Percentiles rank a stretch among this genome's conserved stretches.
Conservation (phyloP, 2,329 filamentous ascomycete genomes). For the Aspergillus candidus region DNA sequence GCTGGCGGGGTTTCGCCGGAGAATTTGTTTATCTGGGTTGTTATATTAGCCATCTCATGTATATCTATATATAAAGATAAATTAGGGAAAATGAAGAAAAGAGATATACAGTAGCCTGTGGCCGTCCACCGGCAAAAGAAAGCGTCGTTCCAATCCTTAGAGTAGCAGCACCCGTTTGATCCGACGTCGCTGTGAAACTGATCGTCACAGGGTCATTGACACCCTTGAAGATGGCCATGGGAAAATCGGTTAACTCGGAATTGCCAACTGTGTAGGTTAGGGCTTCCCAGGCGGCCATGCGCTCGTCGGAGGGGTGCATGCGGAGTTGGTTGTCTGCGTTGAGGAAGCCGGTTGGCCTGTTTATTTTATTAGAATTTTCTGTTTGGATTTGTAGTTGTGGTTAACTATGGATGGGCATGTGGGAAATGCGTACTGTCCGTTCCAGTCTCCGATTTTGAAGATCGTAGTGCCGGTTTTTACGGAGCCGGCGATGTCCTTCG, state of each 20-base stretch:
- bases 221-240: constrained; percentile 60
- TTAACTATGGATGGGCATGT: neutral
- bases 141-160: constrained; percentile 61
- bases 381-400: neutral
- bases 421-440: constrained; percentile 45
- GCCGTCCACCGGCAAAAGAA: constrained; percentile 55
- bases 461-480: constrained; percentile 48
- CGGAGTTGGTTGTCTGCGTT: constrained; percentile 62
- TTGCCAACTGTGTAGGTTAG: constrained; percentile 57
- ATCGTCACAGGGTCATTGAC: constrained; percentile 58
- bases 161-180: constrained; percentile 49
- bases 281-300: constrained; percentile 58
- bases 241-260: constrained; percentile 49
- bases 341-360: constrained; percentile 53
- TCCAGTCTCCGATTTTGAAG: constrained; percentile 61
- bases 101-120: constrained; percentile 44
- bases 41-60: neutral
- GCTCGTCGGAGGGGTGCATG: constrained; percentile 62
- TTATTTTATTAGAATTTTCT: neutral
- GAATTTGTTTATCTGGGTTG: constrained; percentile 49
- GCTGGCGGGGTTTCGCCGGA: constrained; percentile 45
- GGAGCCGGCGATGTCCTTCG: constrained; percentile 47
- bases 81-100: no score
- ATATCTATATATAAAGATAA: no score
- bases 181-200: constrained; percentile 50